Percentiles rank a stretch among this genome's conserved stretches.
Conservation (phyloP, 2,329 filamentous ascomycete species). For the Iodosphaeria phyllophila region DNA sequence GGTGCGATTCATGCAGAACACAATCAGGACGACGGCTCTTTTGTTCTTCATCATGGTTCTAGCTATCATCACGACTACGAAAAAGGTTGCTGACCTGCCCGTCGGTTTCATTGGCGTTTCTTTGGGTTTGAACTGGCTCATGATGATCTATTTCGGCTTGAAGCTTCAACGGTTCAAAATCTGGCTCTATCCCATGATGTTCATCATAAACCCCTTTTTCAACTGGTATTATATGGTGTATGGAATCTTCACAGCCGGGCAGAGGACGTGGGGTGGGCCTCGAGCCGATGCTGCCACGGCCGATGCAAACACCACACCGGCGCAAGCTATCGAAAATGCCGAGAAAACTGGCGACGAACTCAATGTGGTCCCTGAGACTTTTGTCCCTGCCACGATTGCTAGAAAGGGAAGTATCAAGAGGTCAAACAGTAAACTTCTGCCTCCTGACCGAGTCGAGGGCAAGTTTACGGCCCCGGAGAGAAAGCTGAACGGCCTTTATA, state of each 20-base stretch:
- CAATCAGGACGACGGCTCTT: constrained; percentile 81
- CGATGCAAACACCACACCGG: constrained; percentile 55
- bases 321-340: constrained; percentile 70
- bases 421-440: constrained; percentile 43
- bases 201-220: constrained; percentile 85
- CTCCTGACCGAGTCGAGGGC: constrained; percentile 57
- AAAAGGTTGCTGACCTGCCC: constrained; percentile 59
- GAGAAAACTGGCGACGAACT: constrained; percentile 68
- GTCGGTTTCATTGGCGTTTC: constrained; percentile 90
- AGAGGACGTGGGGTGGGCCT: constrained; percentile 89
- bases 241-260: constrained; percentile 84
- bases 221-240: constrained; percentile 99
- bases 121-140: constrained; percentile 76
- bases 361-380: constrained; percentile 76
- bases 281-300: constrained; percentile 75
- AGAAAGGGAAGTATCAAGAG: constrained; percentile 20
- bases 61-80: constrained; percentile 69
- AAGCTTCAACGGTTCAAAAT: constrained; percentile 82
- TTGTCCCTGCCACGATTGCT: constrained; percentile 39
- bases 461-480: constrained; percentile 57
- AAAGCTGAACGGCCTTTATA: constrained; percentile 49
- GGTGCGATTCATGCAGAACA: constrained; percentile 89
- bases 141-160: constrained; percentile 91
- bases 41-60: constrained; percentile 89
- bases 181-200: constrained; percentile 91